Evolutionary conservation across 257 asterid species (phyloP), one percentile per base, ranked within the genome.

Genomic region (Ocimum tenuiflorum): DNA sequence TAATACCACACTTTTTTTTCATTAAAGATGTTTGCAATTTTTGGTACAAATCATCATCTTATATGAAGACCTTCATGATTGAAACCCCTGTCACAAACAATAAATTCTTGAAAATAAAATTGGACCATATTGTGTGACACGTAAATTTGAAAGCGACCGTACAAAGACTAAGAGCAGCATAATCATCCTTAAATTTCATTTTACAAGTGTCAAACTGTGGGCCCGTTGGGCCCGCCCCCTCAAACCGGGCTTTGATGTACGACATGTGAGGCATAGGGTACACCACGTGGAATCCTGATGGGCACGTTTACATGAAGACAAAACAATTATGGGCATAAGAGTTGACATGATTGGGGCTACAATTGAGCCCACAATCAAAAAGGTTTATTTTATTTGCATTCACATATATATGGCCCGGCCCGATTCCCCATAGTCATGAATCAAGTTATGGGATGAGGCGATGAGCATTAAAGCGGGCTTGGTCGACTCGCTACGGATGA

Each of bases 231-330:
- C 67, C 77, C 11, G 9, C 5, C 19, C 42, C 42, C 35, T 9
- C 38, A 20, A 14, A 3, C 10, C 45, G 55, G 54, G 67, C 48
- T 17, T 36, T 0, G 46, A 55, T 33, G 72, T 35, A 35, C 60
- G 49, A 65, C 68, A 46, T 23, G 56, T 36, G 31, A 38, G 67
- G 77, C 68, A 22, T 6, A 19, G 12, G 56, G 68, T 48, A 58
- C 77, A 65, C 73, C 77, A 72, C 58, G 72, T 72, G 49, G 68
- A 72, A 15, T 54, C 12, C 12, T 46, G 36, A 8, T 35, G 47
- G 77, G 48, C 46, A 47, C 48, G 29, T 36, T n/a, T 5, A 63
- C 42, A 43, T 19, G 4, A 47, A 58, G 51, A 70, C 69, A 70
- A 51, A 29, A 39, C 3, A 43, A 19, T 2, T 49, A 9, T 60